phyloP scores from a whole-genome alignment of 257 asterid genomes.

The Echium plantagineum region DNA sequence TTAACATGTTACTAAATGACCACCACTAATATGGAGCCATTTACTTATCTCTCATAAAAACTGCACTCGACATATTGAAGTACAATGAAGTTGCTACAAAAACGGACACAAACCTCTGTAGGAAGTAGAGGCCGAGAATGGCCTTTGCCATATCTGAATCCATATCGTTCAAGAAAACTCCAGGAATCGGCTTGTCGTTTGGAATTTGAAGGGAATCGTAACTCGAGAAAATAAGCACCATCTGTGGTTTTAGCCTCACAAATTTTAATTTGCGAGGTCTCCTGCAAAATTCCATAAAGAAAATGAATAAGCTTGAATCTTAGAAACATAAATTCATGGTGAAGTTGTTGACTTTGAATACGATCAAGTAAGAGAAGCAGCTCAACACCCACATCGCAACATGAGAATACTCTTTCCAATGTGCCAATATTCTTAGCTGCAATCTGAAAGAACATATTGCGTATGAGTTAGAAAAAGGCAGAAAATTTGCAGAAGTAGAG shows the following conservation, averaged over 20 bases:
- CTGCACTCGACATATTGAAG: no score
- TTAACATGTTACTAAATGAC: no score
- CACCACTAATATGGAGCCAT: no score
- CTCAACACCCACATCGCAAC: constrained; percentile 62
- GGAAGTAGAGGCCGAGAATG: constrained; percentile 70
- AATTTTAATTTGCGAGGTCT: constrained; percentile 49
- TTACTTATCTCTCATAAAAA: no score
- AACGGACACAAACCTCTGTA: constrained; percentile 51
- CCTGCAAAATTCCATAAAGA: constrained; percentile 36
- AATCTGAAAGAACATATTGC: constrained; percentile 19
- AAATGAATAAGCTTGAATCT: constrained; percentile 4
- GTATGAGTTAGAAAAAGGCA: neutral
- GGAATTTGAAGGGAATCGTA: constrained; percentile 59
- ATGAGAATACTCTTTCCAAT: constrained; percentile 52
- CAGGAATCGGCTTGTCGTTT: constrained; percentile 33
- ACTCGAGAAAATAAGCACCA: constrained; percentile 65
- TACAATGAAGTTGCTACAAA: neutral
- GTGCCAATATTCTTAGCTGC: constrained; percentile 55
- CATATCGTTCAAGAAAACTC: constrained; percentile 71
- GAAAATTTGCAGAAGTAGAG: neutral
- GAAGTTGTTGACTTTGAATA: neutral
- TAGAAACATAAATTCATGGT: neutral
- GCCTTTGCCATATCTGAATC: constrained; percentile 56
- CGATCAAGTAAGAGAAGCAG: neutral
- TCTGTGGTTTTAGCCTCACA: constrained; percentile 52